Conservation (phyloP, 345 rosid species). For the Psidium guajava region DNA sequence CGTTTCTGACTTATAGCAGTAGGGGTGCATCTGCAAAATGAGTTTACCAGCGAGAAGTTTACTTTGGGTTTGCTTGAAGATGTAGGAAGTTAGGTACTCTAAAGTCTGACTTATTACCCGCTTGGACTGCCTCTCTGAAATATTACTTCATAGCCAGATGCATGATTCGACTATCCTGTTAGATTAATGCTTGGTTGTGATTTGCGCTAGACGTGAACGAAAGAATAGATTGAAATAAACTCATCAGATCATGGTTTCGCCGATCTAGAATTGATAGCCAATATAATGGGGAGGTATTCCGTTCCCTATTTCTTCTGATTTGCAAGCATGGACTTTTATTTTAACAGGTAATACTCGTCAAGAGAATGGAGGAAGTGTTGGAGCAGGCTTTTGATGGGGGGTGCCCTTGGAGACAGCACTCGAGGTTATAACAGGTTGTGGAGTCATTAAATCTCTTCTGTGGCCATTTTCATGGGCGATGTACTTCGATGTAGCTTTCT, state of each 20-base stretch:
- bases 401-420: constrained; percentile 76
- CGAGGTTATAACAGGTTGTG: constrained; percentile 55
- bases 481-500: not conserved
- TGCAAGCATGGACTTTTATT: not conserved
- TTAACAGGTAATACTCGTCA: constrained; percentile 67
- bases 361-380: constrained; percentile 90
- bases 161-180: not conserved
- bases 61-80: not conserved
- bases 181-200: not conserved
- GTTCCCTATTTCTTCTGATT: not conserved
- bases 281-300: not conserved
- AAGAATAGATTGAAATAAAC: not conserved
- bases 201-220: not conserved
- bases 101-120: not conserved
- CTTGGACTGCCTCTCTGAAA: not conserved
- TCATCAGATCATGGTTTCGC: not conserved
- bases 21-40: not conserved
- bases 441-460: not conserved
- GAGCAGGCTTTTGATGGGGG: constrained; percentile 96
- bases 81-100: not conserved
- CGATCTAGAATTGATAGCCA: not conserved
- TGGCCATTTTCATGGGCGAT: not conserved
- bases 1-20: not conserved
- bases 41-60: not conserved
- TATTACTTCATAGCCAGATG: not conserved